These are phyloP conservation scores for Fusarium buharicum DNA, from an alignment of 2,329 filamentous ascomycete species.

Conservation along the genomic window DNA sequence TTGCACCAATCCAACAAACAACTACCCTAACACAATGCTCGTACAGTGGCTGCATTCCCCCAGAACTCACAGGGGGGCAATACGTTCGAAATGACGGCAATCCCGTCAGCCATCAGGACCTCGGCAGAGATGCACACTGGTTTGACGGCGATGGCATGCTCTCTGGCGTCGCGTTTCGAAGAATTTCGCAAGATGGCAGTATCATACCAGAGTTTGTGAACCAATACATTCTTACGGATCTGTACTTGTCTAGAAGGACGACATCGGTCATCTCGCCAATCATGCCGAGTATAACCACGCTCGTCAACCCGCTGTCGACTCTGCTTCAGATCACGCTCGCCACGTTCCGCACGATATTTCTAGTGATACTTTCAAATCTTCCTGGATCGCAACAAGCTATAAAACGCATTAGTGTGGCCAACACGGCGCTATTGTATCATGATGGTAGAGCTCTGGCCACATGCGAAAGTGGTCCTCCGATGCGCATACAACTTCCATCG, in stretches of 20 bases:
- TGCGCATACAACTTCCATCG: conserved; percentile 70
- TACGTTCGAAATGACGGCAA: conserved; percentile 80
- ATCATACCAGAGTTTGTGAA: conserved; percentile 74
- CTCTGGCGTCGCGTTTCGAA: conserved; percentile 69
- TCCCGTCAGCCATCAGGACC: conserved; percentile 69
- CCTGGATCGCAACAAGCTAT: conserved; percentile 60
- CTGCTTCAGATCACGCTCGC: conserved; percentile 8
- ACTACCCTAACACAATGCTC: conserved; percentile 66
- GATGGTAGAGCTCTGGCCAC: conserved; percentile 75
- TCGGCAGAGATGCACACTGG: conserved; percentile 74
- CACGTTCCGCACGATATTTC: conserved; percentile 20
- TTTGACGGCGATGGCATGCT: conserved; percentile 83
- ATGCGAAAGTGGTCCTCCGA: conserved; percentile 76
- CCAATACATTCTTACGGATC: conserved; percentile 74
- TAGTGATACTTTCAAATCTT: conserved; percentile 55
- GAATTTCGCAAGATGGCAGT: conserved; percentile 44
- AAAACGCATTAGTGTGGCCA: conserved; percentile 76
- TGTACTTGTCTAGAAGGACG: conserved; percentile 65
- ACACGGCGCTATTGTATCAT: conserved; percentile 73
- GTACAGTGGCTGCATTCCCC: conserved; percentile 68
- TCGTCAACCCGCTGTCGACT: conserved; percentile 63
- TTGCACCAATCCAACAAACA: conserved; percentile 70
- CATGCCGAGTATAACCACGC: conserved; percentile 73
- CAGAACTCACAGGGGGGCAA: conserved; percentile 73
- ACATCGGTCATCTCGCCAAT: conserved; percentile 63